Evolutionary conservation across 805 yeast genomes (phyloP).

Genomic region (Wickerhamiella shivajii): DNA sequence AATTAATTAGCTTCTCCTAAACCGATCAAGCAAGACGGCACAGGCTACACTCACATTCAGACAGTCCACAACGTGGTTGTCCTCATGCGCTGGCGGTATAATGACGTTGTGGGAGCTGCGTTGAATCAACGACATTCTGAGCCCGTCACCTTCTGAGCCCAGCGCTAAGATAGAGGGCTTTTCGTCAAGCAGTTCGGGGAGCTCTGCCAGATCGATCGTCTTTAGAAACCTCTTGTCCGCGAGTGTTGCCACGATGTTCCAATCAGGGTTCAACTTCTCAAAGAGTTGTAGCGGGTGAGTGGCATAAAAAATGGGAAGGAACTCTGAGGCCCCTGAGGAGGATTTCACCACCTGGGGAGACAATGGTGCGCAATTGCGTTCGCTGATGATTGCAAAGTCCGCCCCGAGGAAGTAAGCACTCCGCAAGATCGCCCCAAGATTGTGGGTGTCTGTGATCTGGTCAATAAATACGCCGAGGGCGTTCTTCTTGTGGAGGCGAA

Average conservation of each 20-base stretch:
- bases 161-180: slow-evolving; percentile 57
- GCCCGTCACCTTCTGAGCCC: slow-evolving; percentile 80
- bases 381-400: slow-evolving; percentile 60
- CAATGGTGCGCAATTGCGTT: slow-evolving; percentile 54
- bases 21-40: slow-evolving; percentile 38
- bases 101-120: slow-evolving; percentile 21
- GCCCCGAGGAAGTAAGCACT: slow-evolving; percentile 73
- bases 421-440: slow-evolving; percentile 69
- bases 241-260: slow-evolving; percentile 49
- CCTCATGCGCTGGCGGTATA: slow-evolving; percentile 5
- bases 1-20: background rate
- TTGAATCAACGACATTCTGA: slow-evolving; percentile 48
- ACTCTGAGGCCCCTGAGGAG: slow-evolving; percentile 73
- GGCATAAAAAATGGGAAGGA: slow-evolving; percentile 44
- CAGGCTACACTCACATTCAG: slow-evolving; percentile 85
- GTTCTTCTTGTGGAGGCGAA: slow-evolving; percentile 12
- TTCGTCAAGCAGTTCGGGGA: slow-evolving; percentile 30
- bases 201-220: slow-evolving; percentile 23
- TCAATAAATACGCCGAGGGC: slow-evolving; percentile 70
- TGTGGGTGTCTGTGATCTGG: slow-evolving; percentile 75
- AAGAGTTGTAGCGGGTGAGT: slow-evolving; percentile 50
- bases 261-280: slow-evolving; percentile 37
- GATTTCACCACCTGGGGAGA: slow-evolving; percentile 70
- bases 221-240: slow-evolving; percentile 14
- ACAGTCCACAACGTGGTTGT: slow-evolving; percentile 41